Evolutionary conservation across 257 asterid species (phyloP).

Genomic region (Solanum commersonii): DNA sequence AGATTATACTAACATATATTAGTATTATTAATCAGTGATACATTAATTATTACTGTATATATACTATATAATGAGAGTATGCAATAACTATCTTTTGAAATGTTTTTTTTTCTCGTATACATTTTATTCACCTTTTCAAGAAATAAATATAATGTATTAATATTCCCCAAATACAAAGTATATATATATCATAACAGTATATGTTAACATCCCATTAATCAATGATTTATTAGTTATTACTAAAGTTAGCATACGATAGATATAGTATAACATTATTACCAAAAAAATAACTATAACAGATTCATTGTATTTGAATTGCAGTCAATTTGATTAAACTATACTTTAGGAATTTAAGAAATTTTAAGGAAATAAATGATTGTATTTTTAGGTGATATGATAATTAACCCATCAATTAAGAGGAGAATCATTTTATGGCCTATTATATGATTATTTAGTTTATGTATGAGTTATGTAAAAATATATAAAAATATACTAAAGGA

Average conservation of each 20-base stretch:
- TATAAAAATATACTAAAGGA: background rate
- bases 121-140: background rate
- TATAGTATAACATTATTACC: background rate
- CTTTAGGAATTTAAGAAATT: background rate
- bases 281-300: background rate
- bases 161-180: background rate
- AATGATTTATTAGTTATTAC: background rate
- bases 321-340: background rate
- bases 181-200: background rate
- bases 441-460: background rate
- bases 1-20: too few relatives aligned
- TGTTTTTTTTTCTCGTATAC: background rate
- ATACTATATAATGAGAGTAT: background rate
- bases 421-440: background rate
- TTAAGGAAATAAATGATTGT: background rate
- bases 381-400: background rate
- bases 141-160: background rate
- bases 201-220: background rate
- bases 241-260: background rate
- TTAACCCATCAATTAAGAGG: background rate
- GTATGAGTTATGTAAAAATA: background rate
- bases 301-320: background rate
- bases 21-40: too few relatives aligned
- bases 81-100: too few relatives aligned
- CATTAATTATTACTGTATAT: too few relatives aligned